Conservation (phyloP, 1,284 basidiomycete genomes). For the Chalciporus sp. region DNA sequence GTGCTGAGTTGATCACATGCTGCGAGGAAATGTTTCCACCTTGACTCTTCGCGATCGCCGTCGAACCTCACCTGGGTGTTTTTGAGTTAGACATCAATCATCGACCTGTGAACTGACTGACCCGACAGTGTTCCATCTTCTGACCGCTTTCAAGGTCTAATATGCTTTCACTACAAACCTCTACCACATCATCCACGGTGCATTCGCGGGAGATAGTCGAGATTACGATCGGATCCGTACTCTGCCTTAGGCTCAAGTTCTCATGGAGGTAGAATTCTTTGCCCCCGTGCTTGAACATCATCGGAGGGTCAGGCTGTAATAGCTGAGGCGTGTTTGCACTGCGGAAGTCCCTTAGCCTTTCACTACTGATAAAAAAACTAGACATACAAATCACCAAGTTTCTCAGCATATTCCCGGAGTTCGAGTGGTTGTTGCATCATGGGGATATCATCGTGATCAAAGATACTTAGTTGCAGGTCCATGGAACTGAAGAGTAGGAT, state of each 20-base stretch:
- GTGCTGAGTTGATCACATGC: constrained; percentile 52
- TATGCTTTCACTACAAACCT: constrained; percentile 44
- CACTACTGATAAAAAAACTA: neutral
- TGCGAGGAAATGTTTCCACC: constrained; percentile 56
- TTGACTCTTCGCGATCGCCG: constrained; percentile 39
- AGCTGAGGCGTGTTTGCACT: constrained; percentile 35
- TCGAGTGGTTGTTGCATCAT: constrained; percentile 41
- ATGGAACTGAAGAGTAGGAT: constrained; percentile 41
- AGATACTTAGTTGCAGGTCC: constrained; percentile 50
- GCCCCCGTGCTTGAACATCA: constrained; percentile 44
- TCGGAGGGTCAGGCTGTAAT: constrained; percentile 53
- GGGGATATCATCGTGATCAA: constrained; percentile 36
- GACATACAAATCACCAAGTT: constrained; percentile 50
- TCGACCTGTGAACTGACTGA: constrained; percentile 28
- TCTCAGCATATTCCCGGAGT: constrained; percentile 45
- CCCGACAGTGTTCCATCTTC: constrained; percentile 56
- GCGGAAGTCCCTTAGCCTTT: constrained; percentile 16
- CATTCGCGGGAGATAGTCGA: constrained; percentile 1
- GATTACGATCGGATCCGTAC: constrained; percentile 32
- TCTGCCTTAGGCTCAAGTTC: constrained; percentile 53
- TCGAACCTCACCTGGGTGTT: constrained; percentile 48
- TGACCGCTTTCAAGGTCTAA: constrained; percentile 60
- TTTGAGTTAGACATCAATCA: neutral
- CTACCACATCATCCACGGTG: constrained; percentile 13
- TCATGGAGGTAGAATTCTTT: constrained; percentile 52